A percentile compares a stretch with the other conserved stretches of the same genome.
Evolutionary conservation across 139 green algal genomes (phyloP).

Genomic region (Micractinium conductrix): DNA sequence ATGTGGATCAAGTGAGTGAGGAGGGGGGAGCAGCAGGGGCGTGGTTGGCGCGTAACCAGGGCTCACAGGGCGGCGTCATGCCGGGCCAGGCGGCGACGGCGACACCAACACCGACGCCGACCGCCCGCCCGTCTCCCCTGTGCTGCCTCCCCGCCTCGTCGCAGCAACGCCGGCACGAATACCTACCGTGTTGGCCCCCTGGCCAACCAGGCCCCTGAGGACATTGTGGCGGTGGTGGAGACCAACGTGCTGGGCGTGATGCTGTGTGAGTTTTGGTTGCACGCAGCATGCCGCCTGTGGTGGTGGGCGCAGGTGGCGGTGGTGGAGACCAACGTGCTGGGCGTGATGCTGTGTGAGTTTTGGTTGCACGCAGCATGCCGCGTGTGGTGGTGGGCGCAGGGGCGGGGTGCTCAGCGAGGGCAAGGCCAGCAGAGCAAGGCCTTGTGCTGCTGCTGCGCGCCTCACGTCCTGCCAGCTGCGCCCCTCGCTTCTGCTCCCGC

Average conservation of each 20-base stretch:
- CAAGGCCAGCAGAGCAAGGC: too few relatives aligned
- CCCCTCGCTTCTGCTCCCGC: background rate
- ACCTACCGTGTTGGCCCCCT: constrained; percentile 86
- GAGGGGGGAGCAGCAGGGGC: too few relatives aligned
- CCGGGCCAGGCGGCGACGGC: too few relatives aligned
- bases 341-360: background rate
- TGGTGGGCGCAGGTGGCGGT: constrained; percentile 53
- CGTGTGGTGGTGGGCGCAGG: background rate
- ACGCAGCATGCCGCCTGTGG: too few relatives aligned
- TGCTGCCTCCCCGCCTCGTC: background rate
- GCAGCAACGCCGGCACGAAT: constrained; percentile 82
- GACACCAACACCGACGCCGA: too few relatives aligned
- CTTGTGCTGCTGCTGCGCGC: background rate
- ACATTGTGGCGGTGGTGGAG: constrained; percentile 83
- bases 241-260: constrained; percentile 95
- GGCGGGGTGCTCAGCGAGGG: too few relatives aligned
- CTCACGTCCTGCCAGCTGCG: background rate
- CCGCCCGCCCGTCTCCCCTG: too few relatives aligned
- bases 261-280: constrained; percentile 81
- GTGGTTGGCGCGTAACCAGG: too few relatives aligned
- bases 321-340: constrained; percentile 81
- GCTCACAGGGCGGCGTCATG: too few relatives aligned
- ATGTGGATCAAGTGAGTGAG: constrained; percentile 63
- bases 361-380: background rate
- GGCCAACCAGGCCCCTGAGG: constrained; percentile 66